A percentile compares a stretch with the other conserved stretches of the same genome.
These are phyloP conservation scores for Rhodomyrtus psidioides DNA, from an alignment of 441 rosid species.

Conservation along the genomic window DNA sequence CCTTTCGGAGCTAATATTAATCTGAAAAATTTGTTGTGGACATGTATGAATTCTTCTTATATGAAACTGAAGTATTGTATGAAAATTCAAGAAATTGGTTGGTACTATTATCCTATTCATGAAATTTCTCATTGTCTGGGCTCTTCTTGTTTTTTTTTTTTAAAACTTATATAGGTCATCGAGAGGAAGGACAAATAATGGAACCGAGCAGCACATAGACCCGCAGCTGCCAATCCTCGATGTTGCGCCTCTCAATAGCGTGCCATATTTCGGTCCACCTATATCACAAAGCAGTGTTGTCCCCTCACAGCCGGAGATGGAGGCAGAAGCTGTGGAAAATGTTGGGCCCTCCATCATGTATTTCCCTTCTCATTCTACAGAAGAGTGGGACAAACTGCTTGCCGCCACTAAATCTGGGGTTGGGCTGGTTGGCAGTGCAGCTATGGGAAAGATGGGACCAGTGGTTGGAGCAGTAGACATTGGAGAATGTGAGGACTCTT, in stretches of 20 bases:
- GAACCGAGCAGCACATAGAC: slow-evolving; percentile 3
- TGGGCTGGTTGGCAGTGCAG: slow-evolving; percentile 60
- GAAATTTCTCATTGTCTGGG: neutral
- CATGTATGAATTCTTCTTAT: neutral
- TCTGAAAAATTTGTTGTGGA: neutral
- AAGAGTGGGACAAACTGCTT: slow-evolving; percentile 27
- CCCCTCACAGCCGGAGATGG: slow-evolving; percentile 5
- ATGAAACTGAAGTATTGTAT: neutral
- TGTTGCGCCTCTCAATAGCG: slow-evolving; percentile 44
- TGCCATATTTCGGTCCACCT: slow-evolving; percentile 35
- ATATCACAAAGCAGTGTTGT: neutral
- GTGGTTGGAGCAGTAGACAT: slow-evolving; percentile 46
- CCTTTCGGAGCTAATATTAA: neutral
- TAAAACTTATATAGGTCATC: neutral
- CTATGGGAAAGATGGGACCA: slow-evolving; percentile 58
- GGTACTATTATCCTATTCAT: neutral
- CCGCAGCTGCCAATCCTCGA: slow-evolving; percentile 21
- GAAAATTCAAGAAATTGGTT: neutral
- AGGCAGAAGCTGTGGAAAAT: slow-evolving; percentile 12
- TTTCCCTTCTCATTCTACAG: slow-evolving; percentile 37
- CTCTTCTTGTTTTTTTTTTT: neutral
- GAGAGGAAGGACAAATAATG: neutral
- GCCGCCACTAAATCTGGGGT: slow-evolving; percentile 33
- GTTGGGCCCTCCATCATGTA: slow-evolving; percentile 27
- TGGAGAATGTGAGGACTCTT: slow-evolving; percentile 53